Evolutionary conservation across 140 eudicot genomes (phyloP).

Genomic region (Stevia rebaudiana): DNA sequence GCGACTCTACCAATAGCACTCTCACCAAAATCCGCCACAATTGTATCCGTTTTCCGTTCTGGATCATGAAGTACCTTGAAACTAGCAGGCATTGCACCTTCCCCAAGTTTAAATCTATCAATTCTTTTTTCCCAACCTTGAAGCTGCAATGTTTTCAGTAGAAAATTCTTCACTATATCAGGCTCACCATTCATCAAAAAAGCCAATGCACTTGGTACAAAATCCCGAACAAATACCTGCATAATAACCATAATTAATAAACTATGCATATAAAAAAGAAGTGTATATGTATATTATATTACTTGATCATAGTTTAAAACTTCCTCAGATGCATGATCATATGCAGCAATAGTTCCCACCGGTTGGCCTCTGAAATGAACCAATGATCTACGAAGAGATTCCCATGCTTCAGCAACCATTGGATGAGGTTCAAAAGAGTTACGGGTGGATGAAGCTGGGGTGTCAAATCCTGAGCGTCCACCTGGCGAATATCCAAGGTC

Average conservation of each 20-base stretch:
- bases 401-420: slow-evolving; percentile 97
- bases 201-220: slow-evolving; percentile 91
- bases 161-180: slow-evolving; percentile 79
- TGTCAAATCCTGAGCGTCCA: slow-evolving; percentile 74
- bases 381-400: slow-evolving; percentile 79
- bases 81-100: slow-evolving; percentile 98
- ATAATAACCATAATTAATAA: not conserved
- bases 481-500: slow-evolving; percentile 69
- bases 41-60: slow-evolving; percentile 68
- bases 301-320: slow-evolving; percentile 97
- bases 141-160: slow-evolving; percentile 80
- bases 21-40: slow-evolving; percentile 90
- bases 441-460: slow-evolving; percentile 83
- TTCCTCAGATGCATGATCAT: slow-evolving; percentile 97
- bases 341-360: slow-evolving; percentile 94
- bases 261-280: not conserved
- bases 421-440: slow-evolving; percentile 98
- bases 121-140: slow-evolving; percentile 90
- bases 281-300: no score
- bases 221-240: slow-evolving; percentile 91
- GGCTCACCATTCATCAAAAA: slow-evolving; percentile 91
- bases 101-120: slow-evolving; percentile 84
- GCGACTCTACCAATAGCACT: slow-evolving; percentile 98
- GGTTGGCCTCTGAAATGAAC: slow-evolving; percentile 88
- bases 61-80: slow-evolving; percentile 89